Percentiles rank a stretch among this genome's conserved stretches.
phyloP scores from a whole-genome alignment of 106 monocot genomes.

The Dioscorea zingiberensis region DNA sequence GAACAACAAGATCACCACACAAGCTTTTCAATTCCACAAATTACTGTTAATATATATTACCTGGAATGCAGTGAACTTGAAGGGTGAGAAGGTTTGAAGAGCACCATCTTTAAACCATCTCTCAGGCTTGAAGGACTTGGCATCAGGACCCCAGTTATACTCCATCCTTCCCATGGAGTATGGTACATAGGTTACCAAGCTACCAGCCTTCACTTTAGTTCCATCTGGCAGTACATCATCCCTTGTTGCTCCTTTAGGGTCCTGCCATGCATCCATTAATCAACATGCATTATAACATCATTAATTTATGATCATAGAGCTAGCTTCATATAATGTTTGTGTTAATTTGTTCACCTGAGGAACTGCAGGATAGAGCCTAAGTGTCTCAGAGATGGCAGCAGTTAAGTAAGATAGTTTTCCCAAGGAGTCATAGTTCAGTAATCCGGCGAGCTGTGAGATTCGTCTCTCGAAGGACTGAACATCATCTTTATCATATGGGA shows the following conservation, averaged over 20 bases:
- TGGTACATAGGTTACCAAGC: constrained; percentile 69
- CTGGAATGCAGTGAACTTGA: constrained; percentile 96
- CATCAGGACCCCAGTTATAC: constrained; percentile 82
- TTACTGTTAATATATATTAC: constrained; percentile 11
- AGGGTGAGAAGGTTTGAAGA: constrained; percentile 62
- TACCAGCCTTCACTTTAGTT: constrained; percentile 60
- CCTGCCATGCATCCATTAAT: too few relatives aligned
- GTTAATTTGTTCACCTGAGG: constrained; percentile 55
- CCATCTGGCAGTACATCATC: constrained; percentile 92
- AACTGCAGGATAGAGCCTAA: constrained; percentile 81
- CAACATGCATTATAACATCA: too few relatives aligned
- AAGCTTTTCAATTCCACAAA: not conserved
- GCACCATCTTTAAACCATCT: constrained; percentile 68
- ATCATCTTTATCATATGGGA: constrained; percentile 14
- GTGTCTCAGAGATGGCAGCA: constrained; percentile 76
- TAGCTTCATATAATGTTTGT: not conserved
- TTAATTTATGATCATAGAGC: not conserved
- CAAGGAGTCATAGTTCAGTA: constrained; percentile 65
- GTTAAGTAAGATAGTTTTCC: constrained; percentile 59
- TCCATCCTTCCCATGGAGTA: constrained; percentile 92
- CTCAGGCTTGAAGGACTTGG: constrained; percentile 56
- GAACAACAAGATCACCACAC: too few relatives aligned
- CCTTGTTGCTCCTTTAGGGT: constrained; percentile 69
- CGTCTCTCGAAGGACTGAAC: constrained; percentile 31
- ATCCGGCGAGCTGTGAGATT: constrained; percentile 45